Conservation (phyloP, 345 rosid genomes). For the Boechera divaricarpa region DNA sequence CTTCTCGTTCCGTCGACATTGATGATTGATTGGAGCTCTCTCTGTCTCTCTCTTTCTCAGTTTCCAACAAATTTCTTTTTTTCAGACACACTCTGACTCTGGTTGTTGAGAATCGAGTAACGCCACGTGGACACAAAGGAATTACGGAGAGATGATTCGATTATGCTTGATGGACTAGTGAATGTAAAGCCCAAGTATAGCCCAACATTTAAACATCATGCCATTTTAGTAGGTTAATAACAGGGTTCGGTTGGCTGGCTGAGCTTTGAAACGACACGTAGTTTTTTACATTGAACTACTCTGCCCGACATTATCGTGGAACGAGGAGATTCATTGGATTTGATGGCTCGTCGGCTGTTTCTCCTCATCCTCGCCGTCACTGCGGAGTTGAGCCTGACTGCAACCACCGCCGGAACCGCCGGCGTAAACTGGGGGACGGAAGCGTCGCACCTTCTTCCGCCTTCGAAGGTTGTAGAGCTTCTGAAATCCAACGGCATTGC, state of each 20-base stretch:
- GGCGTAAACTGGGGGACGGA: constrained; percentile 89
- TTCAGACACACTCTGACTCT: constrained; percentile 2
- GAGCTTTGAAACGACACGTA: constrained; percentile 25
- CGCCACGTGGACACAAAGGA: constrained; percentile 29
- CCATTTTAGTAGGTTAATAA: too few species aligned
- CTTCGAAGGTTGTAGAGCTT: constrained; percentile 80
- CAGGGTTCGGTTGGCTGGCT: background rate
- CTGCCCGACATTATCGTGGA: constrained; percentile 4
- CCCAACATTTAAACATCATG: background rate
- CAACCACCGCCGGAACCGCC: constrained; percentile 42
- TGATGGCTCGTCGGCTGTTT: constrained; percentile 39
- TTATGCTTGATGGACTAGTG: background rate
- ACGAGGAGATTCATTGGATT: constrained; percentile 14
- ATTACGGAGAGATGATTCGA: background rate
- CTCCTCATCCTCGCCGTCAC: constrained; percentile 41
- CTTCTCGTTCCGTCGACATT: constrained; percentile 58
- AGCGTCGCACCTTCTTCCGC: constrained; percentile 82
- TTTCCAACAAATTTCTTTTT: constrained; percentile 20
- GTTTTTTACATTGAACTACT: constrained; percentile 15
- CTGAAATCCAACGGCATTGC: constrained; percentile 77
- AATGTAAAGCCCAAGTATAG: constrained; percentile 21
- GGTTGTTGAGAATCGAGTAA: background rate
- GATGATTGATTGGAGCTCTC: constrained; percentile 21
- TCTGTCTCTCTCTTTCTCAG: background rate
- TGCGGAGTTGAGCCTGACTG: constrained; percentile 26